A percentile compares a stretch with the other conserved stretches of the same genome.
Evolutionary conservation across 495 filamentous ascomycete genomes (phyloP).

Genomic region (Aspergillus nanangensis): DNA sequence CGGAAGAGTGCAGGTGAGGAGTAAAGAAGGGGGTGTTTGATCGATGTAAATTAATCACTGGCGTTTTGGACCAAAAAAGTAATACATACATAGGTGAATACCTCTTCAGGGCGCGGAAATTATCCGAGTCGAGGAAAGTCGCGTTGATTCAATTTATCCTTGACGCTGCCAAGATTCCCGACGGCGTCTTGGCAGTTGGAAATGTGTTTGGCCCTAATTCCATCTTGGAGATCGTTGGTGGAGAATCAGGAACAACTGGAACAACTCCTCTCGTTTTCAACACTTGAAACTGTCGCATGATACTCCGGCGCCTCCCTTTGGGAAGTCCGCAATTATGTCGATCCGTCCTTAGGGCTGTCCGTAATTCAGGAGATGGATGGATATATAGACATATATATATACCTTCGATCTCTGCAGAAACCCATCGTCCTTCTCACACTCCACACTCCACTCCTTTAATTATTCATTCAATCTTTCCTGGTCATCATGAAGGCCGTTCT

Average conservation of each 20-base stretch:
- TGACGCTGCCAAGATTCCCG: background rate
- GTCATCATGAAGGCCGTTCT: conserved; percentile 11
- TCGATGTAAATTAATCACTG: background rate
- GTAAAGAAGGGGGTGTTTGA: conserved; percentile 16
- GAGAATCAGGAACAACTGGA: background rate
- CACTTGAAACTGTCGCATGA: no score
- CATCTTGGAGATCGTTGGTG: background rate
- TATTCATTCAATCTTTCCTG: background rate
- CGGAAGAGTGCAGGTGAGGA: conserved; percentile 55
- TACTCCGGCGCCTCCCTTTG: no score
- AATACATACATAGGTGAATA: background rate
- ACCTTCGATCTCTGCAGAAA: no score
- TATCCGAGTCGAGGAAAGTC: background rate
- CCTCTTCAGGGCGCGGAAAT: background rate
- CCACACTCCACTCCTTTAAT: no score
- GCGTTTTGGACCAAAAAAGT: background rate
- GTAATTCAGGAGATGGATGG: no score
- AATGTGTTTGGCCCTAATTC: background rate
- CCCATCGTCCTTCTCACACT: no score
- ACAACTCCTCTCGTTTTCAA: background rate
- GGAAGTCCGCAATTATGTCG: no score
- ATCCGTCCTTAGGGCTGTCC: no score
- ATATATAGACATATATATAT: no score
- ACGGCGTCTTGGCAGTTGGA: background rate
- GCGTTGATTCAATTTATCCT: background rate